Evolutionary conservation across 2,329 filamentous ascomycete species (phyloP).

Genomic region (Colletotrichum simmondsii): DNA sequence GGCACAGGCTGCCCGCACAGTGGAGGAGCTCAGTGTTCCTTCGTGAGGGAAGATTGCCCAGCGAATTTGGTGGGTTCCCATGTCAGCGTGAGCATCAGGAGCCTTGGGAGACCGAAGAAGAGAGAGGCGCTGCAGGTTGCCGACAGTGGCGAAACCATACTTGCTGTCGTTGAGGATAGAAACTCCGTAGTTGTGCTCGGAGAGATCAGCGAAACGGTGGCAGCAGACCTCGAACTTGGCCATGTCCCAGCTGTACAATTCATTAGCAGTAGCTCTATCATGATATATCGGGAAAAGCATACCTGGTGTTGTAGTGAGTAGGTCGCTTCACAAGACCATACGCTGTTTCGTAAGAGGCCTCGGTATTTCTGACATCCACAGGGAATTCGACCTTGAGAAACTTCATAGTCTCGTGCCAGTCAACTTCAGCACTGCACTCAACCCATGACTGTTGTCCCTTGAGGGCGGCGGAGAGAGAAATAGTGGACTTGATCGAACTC

Average conservation of each 20-base stretch:
- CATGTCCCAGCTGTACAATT: constrained; percentile 80
- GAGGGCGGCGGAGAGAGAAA: constrained; percentile 79
- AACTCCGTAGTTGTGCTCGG: constrained; percentile 88
- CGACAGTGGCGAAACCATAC: constrained; percentile 92
- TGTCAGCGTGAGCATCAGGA: constrained; percentile 92
- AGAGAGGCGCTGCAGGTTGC: constrained; percentile 89
- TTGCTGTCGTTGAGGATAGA: constrained; percentile 95
- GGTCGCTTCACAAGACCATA: constrained; percentile 89
- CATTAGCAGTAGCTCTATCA: background rate
- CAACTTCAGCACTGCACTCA: constrained; percentile 86
- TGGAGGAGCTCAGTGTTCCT: constrained; percentile 76
- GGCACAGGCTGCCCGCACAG: constrained; percentile 85
- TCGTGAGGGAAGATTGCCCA: constrained; percentile 92
- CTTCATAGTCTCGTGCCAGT: constrained; percentile 97
- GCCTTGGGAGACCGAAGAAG: constrained; percentile 90
- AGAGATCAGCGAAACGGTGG: constrained; percentile 93
- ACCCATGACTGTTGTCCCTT: constrained; percentile 75
- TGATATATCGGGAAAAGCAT: background rate
- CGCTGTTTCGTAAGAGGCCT: constrained; percentile 95
- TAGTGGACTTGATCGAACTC: constrained; percentile 87
- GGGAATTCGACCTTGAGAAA: constrained; percentile 99
- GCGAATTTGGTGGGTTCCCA: constrained; percentile 87
- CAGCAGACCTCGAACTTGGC: constrained; percentile 97
- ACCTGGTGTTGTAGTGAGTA: constrained; percentile 96
- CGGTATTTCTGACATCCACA: constrained; percentile 88